phyloP scores from a whole-genome alignment of 179 eudicot genomes.

The Patellifolia procumbens region DNA sequence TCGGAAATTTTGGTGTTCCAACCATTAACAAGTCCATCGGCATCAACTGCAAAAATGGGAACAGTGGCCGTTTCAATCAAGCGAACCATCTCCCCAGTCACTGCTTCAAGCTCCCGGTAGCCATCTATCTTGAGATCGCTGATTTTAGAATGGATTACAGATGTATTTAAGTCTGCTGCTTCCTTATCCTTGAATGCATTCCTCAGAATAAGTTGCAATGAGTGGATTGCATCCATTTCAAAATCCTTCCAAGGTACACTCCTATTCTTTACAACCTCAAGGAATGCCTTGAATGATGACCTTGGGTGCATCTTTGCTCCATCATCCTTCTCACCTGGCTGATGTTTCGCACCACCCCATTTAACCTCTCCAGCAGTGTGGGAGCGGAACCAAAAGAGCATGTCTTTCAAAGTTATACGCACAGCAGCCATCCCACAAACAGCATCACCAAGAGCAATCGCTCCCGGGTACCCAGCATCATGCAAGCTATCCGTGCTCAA shows the following conservation, averaged over 20 bases:
- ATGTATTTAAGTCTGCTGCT: constrained; percentile 40
- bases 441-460: constrained; percentile 65
- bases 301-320: constrained; percentile 88
- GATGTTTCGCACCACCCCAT: constrained; percentile 94
- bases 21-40: constrained; percentile 71
- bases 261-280: constrained; percentile 80
- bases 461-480: constrained; percentile 92
- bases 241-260: constrained; percentile 84
- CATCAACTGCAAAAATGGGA: constrained; percentile 86
- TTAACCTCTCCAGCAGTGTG: constrained; percentile 75
- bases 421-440: constrained; percentile 98
- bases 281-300: constrained; percentile 90
- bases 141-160: constrained; percentile 53
- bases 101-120: constrained; percentile 64
- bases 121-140: constrained; percentile 69
- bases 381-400: constrained; percentile 90
- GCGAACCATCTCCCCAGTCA: constrained; percentile 88
- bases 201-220: constrained; percentile 83
- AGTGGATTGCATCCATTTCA: constrained; percentile 95
- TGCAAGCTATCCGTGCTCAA: constrained; percentile 89
- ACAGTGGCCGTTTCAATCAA: constrained; percentile 88
- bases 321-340: constrained; percentile 65
- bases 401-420: constrained; percentile 59
- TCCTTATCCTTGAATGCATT: constrained; percentile 63
- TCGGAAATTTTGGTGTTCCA: constrained; percentile 88